Base-by-base conservation (phyloP, 257 asterid genomes). In the Capsicum pubescens region DNA sequence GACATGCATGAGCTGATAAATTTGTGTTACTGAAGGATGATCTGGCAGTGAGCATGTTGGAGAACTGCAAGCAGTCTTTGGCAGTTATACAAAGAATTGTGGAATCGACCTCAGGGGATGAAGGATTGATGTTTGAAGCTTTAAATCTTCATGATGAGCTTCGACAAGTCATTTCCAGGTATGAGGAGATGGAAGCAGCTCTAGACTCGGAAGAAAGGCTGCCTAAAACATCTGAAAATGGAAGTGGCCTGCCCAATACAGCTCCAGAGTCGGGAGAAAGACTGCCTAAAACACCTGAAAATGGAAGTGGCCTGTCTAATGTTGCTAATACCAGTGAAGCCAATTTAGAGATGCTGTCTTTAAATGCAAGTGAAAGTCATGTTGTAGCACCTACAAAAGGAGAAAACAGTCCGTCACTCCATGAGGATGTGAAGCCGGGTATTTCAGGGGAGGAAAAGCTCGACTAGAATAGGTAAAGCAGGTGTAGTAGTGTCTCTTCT, bases 101-200 rank as follows among this genome's bases (percentile, higher is more conserved):
- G n/a, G 97, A 94, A 82, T 93, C 82, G 89, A 95, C 98, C 1
- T 86, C 94, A 3, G 97, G 91, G 14, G 94, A 95, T 57, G 98
- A 95, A 85, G 95, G 89, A 68, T 89, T 95, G 91, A 93, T 95
- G 82, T 93, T 95, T 50, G 99, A 95, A 86, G 95, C 98, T 83
- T 90, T 95, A 68, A 91, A 93, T 87, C 95, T 95, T 83, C 97
- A 93, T 0, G 99, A 95, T 67, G 99, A 95, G 88, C 94, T 95
- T 84, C 98, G 87, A 82, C 90, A 84, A 36, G 92, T 88, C 81
- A 90, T 92, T 84, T 87, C 95, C 78, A 88, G 80, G 82, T 89
- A 88, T 19, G 84, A 81, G 82, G 97, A 95, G 86, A 88, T 92
- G 86, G 88, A 86, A 61, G 88, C 97, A 83, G 89, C 90, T 52